A percentile compares a stretch with the other conserved stretches of the same genome.
Conservation (phyloP, 2,329 filamentous ascomycete species). For the Hypoxylon sp. region DNA sequence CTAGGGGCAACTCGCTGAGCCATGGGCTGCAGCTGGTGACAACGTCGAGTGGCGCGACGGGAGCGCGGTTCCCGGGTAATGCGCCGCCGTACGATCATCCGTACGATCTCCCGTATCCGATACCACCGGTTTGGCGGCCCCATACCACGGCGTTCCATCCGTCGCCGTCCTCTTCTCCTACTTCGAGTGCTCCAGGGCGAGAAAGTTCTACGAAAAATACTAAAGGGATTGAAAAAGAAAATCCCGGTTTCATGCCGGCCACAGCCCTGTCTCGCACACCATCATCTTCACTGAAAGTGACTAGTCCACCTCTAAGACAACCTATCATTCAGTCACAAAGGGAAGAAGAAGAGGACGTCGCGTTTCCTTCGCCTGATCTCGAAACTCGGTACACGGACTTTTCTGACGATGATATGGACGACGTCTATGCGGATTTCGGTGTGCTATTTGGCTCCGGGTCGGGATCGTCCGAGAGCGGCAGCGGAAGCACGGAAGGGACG, state of each 20-base stretch:
- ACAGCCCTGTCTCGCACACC: conserved; percentile 6
- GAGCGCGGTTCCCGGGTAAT: conserved; percentile 49
- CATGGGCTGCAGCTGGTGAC: conserved; percentile 52
- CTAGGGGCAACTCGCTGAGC: conserved; percentile 51
- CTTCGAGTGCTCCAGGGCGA: neutral
- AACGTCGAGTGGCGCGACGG: conserved; percentile 32
- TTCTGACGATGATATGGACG: conserved; percentile 59
- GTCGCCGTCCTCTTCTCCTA: neutral
- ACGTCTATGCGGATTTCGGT: conserved; percentile 67
- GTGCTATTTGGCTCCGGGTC: conserved; percentile 59
- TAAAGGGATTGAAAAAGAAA: neutral
- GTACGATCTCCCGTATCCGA: conserved; percentile 30
- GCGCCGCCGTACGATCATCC: conserved; percentile 19
- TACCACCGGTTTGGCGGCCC: conserved; percentile 46
- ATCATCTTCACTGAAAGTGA: neutral
- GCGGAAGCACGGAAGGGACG: conserved; percentile 39
- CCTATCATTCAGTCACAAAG: conserved; percentile 36
- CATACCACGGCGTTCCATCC: conserved; percentile 43
- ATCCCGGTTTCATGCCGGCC: neutral
- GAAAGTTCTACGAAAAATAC: neutral
- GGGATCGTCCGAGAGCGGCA: conserved; percentile 40
- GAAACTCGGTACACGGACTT: conserved; percentile 57
- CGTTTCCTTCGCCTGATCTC: conserved; percentile 61
- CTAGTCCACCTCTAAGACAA: neutral
- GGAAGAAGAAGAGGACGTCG: conserved; percentile 59